Percentiles rank a stretch among this genome's conserved stretches.
Evolutionary conservation across 768 basidiomycete species (phyloP).

Genomic region (Clavulina sp.): DNA sequence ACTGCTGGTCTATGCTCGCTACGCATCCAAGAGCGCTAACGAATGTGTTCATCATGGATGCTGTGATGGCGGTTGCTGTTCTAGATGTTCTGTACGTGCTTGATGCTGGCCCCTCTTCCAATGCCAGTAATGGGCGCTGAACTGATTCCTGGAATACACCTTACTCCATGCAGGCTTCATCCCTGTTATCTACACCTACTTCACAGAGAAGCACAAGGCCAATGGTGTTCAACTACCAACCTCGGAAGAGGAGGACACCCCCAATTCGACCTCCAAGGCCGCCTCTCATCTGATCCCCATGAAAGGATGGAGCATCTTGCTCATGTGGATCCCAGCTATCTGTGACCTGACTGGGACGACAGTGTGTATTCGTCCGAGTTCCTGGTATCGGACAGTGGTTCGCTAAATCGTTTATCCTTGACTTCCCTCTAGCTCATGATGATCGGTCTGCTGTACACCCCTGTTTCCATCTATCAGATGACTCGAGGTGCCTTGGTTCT

Average conservation of each 20-base stretch:
- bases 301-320: conserved; percentile 48
- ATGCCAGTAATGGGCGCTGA: conserved; percentile 7
- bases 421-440: conserved; percentile 55
- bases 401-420: background rate
- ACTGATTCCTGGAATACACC: conserved; percentile 2
- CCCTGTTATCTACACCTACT: conserved; percentile 58
- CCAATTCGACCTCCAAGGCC: background rate
- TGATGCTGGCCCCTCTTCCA: conserved; percentile 9
- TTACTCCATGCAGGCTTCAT: conserved; percentile 45
- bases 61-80: background rate
- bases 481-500: conserved; percentile 66
- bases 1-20: conserved; percentile 35
- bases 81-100: background rate
- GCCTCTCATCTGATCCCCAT: conserved; percentile 17
- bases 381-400: conserved; percentile 6
- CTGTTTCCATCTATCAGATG: conserved; percentile 78
- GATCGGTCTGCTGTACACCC: conserved; percentile 84
- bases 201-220: conserved; percentile 17
- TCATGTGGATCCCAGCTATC: conserved; percentile 75
- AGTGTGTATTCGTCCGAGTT: too few relatives aligned
- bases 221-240: conserved; percentile 34
- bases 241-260: conserved; percentile 19
- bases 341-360: conserved; percentile 89
- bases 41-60: background rate
- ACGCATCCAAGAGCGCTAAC: background rate